These are phyloP conservation scores for Colletotrichum camelliae DNA, from an alignment of 2,329 filamentous ascomycete species.

Conservation along the genomic window DNA sequence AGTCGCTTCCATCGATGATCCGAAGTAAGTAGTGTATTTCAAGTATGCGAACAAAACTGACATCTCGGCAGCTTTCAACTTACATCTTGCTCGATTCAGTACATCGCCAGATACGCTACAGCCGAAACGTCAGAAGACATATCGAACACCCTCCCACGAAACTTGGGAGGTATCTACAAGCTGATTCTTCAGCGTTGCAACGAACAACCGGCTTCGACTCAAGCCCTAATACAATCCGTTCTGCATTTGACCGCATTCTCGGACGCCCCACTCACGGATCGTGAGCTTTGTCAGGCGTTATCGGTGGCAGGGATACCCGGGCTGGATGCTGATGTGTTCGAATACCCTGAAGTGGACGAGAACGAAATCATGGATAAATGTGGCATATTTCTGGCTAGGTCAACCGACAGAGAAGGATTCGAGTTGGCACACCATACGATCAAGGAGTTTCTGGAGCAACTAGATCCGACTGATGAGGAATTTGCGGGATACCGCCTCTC, in stretches of 20 bases:
- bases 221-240: background rate
- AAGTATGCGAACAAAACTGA: background rate
- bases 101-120: background rate
- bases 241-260: background rate
- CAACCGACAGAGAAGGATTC: background rate
- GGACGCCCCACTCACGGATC: background rate
- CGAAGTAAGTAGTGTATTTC: background rate
- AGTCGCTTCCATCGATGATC: accelerated
- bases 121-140: background rate
- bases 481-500: too few relatives aligned
- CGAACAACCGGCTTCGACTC: background rate
- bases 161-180: background rate
- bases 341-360: background rate
- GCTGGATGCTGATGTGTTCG: background rate
- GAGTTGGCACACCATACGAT: background rate
- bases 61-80: background rate
- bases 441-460: background rate
- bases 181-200: background rate
- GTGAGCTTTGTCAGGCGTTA: slow-evolving; percentile 1
- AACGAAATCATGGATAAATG: background rate
- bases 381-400: background rate
- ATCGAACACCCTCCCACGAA: background rate
- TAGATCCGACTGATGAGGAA: too few relatives aligned
- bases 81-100: background rate
- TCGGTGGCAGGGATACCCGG: background rate